Evolutionary conservation across 257 asterid species (phyloP).

Genomic region (Oldenlandia corymbosa): DNA sequence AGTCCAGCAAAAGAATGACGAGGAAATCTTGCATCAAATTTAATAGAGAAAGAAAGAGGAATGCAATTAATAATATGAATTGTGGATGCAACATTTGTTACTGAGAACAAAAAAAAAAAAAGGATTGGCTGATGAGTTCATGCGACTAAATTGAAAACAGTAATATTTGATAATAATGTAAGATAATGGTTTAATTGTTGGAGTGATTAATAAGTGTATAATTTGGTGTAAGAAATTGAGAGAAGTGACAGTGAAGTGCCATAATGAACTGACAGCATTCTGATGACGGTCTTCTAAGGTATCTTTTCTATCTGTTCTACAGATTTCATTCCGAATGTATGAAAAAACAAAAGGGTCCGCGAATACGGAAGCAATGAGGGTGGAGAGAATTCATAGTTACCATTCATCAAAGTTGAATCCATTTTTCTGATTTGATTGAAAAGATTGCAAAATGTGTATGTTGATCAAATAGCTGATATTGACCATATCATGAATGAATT

Average conservation of each 20-base stretch:
- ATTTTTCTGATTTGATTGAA: not conserved
- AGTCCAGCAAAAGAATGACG: not conserved
- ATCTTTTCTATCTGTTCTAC: not conserved
- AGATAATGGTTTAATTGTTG: too few species aligned
- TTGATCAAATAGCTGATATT: not conserved
- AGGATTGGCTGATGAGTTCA: not conserved
- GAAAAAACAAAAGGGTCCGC: not conserved
- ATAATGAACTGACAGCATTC: conserved; percentile 3
- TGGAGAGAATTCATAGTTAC: too few species aligned
- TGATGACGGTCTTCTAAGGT: not conserved
- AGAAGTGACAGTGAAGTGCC: conserved; percentile 12
- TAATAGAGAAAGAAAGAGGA: too few species aligned
- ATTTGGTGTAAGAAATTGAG: conserved; percentile 3
- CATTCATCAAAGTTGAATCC: too few species aligned
- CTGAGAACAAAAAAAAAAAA: too few species aligned
- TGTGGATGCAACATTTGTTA: not conserved
- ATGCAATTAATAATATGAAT: not conserved
- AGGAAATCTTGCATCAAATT: too few species aligned
- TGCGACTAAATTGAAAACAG: too few species aligned
- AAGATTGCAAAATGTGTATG: not conserved
- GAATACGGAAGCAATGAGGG: too few species aligned
- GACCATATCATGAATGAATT: not conserved
- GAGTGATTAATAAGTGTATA: not conserved
- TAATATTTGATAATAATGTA: too few species aligned
- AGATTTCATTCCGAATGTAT: not conserved